Percentiles rank a stretch among this genome's conserved stretches.
Evolutionary conservation across 2,329 filamentous ascomycete species (phyloP).

Genomic region (Ilyonectria destructans): DNA sequence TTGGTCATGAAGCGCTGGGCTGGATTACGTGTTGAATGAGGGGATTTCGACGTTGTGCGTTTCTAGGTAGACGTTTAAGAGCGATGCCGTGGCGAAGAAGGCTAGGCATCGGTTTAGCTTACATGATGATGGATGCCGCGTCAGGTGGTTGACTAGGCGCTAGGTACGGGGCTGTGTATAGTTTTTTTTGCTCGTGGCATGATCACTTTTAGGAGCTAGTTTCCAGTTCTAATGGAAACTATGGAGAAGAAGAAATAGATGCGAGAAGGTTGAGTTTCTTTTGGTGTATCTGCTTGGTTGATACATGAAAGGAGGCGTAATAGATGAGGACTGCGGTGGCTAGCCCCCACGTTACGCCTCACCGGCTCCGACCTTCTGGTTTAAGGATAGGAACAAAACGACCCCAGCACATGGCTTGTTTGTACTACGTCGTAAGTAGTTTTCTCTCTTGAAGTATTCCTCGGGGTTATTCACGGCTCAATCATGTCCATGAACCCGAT

Average conservation of each 20-base stretch:
- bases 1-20: constrained; percentile 13
- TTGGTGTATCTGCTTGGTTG: neutral
- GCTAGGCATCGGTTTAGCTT: constrained; percentile 24
- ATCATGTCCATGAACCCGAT: neutral
- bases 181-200: neutral
- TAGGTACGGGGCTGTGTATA: constrained; percentile 3
- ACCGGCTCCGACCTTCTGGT: neutral
- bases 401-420: neutral
- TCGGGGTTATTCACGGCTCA: neutral
- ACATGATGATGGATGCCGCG: neutral
- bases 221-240: neutral
- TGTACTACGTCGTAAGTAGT: neutral
- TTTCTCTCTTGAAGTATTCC: neutral
- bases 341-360: neutral
- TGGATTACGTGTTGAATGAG: neutral
- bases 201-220: neutral
- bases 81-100: constrained; percentile 10
- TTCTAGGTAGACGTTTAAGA: neutral
- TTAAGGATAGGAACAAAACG: neutral
- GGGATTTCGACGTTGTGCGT: neutral
- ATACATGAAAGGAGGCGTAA: neutral
- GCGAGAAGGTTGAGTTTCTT: neutral
- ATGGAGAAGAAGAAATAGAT: neutral
- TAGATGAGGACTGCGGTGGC: neutral
- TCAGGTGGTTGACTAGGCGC: neutral